Evolutionary conservation across 2,329 filamentous ascomycete genomes (phyloP), one percentile per base, ranked within the genome.

Genomic region (Scedosporium minutisporum): DNA sequence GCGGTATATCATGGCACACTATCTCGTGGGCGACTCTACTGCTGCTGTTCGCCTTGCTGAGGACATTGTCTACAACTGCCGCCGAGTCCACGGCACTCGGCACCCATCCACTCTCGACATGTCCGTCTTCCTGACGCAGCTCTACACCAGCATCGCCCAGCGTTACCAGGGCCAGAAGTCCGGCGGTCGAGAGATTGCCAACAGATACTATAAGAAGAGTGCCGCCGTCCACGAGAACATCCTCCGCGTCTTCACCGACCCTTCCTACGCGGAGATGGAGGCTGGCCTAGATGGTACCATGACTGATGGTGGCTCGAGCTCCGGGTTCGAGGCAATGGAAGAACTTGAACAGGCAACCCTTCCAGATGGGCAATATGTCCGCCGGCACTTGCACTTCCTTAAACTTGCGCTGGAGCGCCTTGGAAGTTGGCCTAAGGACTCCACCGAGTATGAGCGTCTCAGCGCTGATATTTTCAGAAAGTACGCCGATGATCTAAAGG

Each of bases 371-470:
- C 67, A 72, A 46, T 68, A 71, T 18, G 73, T 73, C 4, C 70
- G 73, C 7, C 68, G 69, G 59, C 75, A 77, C 65, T 59, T 77
- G n/a, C 63, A 67, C 14, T 68, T 76, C 6, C 69, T 77, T 29
- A 75, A 76, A 66, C 70, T 76, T 6, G 69, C 75, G 2, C 65
- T 76, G 4, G 68, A 77, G 66, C 72, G 75, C 4, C 66, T 74
- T 27, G 75, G 75, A 41, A 68, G 68, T 63, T 78, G 73, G 73
- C 76, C 78, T 5, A 83, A 81, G 71, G 70, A 76, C 4, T 77
- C 76, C 66, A 69, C 65, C 7, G 77, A 80, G 67, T 82, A 82
- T 65, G 75, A 80, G 67, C 72, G 71, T 4, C 68, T 83, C 61
- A 79, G 78, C 58, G 74, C 73, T 0, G 72, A 78, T 58, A 60